Percentiles rank a stretch among this genome's conserved stretches.
Conservation (phyloP, 2,329 filamentous ascomycete genomes). For the Oidium heveae region DNA sequence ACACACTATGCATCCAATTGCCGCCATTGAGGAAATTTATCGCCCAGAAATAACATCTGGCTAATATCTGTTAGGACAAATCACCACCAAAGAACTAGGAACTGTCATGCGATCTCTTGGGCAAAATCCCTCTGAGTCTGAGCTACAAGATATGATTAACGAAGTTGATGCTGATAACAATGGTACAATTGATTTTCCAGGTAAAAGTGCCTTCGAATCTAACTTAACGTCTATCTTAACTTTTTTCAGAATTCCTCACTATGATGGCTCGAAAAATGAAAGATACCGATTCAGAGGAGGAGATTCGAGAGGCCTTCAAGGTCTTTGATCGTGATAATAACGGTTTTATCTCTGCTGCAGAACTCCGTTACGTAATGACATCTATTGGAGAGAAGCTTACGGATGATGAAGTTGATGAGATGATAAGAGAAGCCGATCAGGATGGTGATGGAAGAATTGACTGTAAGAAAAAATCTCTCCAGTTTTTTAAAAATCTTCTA, state of each 20-base stretch:
- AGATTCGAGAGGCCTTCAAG: slow-evolving; percentile 77
- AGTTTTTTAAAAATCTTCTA: too few species aligned
- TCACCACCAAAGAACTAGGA: slow-evolving; percentile 74
- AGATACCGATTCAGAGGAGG: slow-evolving; percentile 76
- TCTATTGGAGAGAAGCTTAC: slow-evolving; percentile 81
- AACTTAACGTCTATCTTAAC: too few species aligned
- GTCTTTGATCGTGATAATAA: slow-evolving; percentile 82
- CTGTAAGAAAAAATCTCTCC: slow-evolving; percentile 27
- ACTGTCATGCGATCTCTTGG: slow-evolving; percentile 79
- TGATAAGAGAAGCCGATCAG: slow-evolving; percentile 80
- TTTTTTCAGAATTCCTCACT: slow-evolving; percentile 48
- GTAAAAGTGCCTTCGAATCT: slow-evolving; percentile 20
- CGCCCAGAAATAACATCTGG: too few species aligned
- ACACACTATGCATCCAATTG: too few species aligned
- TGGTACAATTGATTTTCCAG: slow-evolving; percentile 75
- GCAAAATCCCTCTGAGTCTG: slow-evolving; percentile 74
- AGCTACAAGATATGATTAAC: slow-evolving; percentile 86
- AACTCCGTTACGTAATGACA: slow-evolving; percentile 77
- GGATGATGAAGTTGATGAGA: slow-evolving; percentile 76
- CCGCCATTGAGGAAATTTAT: too few species aligned
- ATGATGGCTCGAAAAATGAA: slow-evolving; percentile 95
- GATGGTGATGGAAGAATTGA: slow-evolving; percentile 75
- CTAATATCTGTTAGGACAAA: slow-evolving; percentile 36
- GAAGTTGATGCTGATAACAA: slow-evolving; percentile 85
- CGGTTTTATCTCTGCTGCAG: slow-evolving; percentile 71